Conservation (phyloP, 164 flowering plant genomes). For the Akebia trifoliata region DNA sequence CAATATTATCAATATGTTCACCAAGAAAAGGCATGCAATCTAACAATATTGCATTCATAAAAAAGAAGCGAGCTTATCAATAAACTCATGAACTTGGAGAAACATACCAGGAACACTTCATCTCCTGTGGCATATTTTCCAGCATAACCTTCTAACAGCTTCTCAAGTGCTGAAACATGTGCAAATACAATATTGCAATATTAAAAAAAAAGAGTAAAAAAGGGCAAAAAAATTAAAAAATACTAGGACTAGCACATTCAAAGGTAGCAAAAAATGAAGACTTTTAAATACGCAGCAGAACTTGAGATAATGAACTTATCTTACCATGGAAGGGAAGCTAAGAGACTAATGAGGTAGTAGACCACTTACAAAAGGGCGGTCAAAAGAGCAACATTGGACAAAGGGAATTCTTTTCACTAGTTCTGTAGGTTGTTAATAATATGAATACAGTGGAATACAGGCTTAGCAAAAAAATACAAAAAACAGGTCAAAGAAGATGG, state of each 20-base stretch:
- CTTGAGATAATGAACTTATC: not conserved
- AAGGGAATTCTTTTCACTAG: not conserved
- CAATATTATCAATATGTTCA: too few species aligned
- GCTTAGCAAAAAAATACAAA: too few species aligned
- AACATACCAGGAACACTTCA: constrained; percentile 63
- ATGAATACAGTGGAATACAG: not conserved
- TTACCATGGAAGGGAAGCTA: not conserved
- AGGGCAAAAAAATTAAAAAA: not conserved
- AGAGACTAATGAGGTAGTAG: not conserved
- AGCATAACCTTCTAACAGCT: constrained; percentile 45
- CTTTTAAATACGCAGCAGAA: too few species aligned
- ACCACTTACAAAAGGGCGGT: not conserved
- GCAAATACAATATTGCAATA: not conserved
- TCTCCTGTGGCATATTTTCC: constrained; percentile 88
- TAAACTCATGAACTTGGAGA: not conserved
- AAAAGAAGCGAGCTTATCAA: not conserved
- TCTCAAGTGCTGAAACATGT: constrained; percentile 71
- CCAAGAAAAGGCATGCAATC: too few species aligned
- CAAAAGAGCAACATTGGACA: not conserved
- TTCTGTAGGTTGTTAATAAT: not conserved
- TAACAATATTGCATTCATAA: not conserved
- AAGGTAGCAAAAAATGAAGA: too few species aligned
- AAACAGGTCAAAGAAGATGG: too few species aligned
- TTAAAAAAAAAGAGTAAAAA: not conserved
- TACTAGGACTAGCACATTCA: too few species aligned